Percentiles rank a stretch among this genome's conserved stretches.
phyloP scores from a whole-genome alignment of 345 rosid genomes.

The Toxicodendron radicans region DNA sequence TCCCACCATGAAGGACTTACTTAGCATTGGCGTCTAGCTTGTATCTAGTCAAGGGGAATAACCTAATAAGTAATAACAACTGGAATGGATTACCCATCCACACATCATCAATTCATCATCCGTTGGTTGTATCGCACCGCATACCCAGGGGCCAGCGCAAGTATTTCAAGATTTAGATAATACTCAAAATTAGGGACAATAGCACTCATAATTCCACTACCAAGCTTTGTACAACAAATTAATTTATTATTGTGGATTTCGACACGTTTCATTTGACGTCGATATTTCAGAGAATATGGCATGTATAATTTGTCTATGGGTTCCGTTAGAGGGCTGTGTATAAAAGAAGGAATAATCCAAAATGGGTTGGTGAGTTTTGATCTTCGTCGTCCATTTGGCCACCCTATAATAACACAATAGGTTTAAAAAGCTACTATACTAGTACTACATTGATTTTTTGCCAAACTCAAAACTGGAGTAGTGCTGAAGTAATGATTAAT shows the following conservation, averaged over 20 bases:
- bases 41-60: conserved; percentile 17
- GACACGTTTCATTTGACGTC: background rate
- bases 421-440: background rate
- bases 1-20: conserved; percentile 12
- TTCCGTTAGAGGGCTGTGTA: background rate
- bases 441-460: too few relatives aligned
- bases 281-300: background rate
- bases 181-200: conserved; percentile 21
- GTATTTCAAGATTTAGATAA: conserved; percentile 7
- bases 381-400: conserved; percentile 35
- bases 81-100: conserved; percentile 17
- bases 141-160: too few relatives aligned
- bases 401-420: background rate
- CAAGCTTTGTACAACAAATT: background rate
- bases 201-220: conserved; percentile 20
- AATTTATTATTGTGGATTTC: background rate
- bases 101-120: background rate
- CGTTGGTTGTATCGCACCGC: conserved; percentile 41
- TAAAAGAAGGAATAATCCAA: background rate
- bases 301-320: background rate
- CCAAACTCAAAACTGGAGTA: too few relatives aligned
- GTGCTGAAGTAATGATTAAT: too few relatives aligned
- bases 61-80: conserved; percentile 12
- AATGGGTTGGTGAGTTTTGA: conserved; percentile 31
- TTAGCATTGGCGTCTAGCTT: too few relatives aligned